phyloP scores from a whole-genome alignment of 345 rosid genomes.

The Eucalyptus cladocalyx region DNA sequence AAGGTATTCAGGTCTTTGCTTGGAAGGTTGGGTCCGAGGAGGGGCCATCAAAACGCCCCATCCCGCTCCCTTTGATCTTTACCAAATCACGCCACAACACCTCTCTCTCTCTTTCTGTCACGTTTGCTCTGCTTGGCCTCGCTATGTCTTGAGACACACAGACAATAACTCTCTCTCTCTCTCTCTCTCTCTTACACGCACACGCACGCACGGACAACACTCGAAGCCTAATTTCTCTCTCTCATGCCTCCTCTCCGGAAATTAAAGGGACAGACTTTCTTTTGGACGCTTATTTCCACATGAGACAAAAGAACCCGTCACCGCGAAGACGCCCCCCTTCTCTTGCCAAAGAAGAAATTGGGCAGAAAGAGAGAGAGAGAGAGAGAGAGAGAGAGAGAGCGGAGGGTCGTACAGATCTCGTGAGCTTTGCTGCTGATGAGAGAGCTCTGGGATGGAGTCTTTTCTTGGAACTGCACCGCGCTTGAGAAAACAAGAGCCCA shows the following conservation, averaged over 20 bases:
- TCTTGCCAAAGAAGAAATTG: neutral
- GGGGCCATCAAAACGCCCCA: neutral
- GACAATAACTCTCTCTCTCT: neutral
- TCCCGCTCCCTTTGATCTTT: neutral
- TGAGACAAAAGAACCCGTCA: neutral
- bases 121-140: neutral
- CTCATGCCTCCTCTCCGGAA: neutral
- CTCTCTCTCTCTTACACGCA: too few relatives aligned
- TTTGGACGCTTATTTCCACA: neutral
- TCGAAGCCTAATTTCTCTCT: neutral
- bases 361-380: neutral
- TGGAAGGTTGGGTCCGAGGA: neutral
- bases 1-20: neutral
- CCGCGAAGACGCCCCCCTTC: neutral
- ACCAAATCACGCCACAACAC: neutral
- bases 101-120: neutral
- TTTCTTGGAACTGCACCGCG: neutral
- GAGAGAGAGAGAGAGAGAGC: neutral
- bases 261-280: neutral
- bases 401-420: neutral
- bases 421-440: neutral
- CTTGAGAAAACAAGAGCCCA: neutral
- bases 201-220: neutral
- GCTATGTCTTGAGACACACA: neutral
- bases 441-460: neutral